Conservation (phyloP, 768 basidiomycete species). For the Postia placenta region DNA sequence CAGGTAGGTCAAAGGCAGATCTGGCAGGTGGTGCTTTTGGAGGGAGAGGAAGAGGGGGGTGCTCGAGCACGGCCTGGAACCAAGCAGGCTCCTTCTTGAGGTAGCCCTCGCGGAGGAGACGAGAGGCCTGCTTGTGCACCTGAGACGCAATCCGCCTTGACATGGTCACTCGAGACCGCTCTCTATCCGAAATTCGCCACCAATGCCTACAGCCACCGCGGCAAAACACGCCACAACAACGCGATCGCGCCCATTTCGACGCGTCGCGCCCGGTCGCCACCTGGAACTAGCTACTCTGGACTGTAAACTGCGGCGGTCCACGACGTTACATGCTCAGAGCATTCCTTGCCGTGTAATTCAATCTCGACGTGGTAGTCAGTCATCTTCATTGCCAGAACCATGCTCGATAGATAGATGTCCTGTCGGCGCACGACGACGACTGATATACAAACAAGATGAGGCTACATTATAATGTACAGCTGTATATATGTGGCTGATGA, state of each 20-base stretch:
- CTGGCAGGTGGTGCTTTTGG: constrained; percentile 62
- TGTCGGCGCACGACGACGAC: too few relatives aligned
- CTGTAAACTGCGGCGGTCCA: too few relatives aligned
- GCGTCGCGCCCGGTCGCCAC: not conserved
- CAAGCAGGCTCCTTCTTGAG: constrained; percentile 68
- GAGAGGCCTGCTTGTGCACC: constrained; percentile 83
- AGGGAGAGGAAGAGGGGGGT: constrained; percentile 86
- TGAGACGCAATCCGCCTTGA: constrained; percentile 78
- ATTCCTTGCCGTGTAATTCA: too few relatives aligned
- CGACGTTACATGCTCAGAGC: too few relatives aligned
- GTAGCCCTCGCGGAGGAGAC: constrained; percentile 64
- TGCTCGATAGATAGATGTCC: too few relatives aligned
- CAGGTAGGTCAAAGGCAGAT: constrained; percentile 42
- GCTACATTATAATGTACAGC: too few relatives aligned
- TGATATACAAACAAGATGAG: too few relatives aligned
- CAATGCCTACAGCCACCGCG: constrained; percentile 3
- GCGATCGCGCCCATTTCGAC: too few relatives aligned
- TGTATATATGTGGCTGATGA: not conserved
- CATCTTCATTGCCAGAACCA: too few relatives aligned
- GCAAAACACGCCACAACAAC: not conserved
- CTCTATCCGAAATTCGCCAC: not conserved
- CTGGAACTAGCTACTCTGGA: not conserved
- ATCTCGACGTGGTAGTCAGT: too few relatives aligned
- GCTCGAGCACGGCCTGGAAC: constrained; percentile 78
- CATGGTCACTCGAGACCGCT: constrained; percentile 34